Conservation (phyloP, 306 rosid genomes). For the Prinsepia uniflora region DNA sequence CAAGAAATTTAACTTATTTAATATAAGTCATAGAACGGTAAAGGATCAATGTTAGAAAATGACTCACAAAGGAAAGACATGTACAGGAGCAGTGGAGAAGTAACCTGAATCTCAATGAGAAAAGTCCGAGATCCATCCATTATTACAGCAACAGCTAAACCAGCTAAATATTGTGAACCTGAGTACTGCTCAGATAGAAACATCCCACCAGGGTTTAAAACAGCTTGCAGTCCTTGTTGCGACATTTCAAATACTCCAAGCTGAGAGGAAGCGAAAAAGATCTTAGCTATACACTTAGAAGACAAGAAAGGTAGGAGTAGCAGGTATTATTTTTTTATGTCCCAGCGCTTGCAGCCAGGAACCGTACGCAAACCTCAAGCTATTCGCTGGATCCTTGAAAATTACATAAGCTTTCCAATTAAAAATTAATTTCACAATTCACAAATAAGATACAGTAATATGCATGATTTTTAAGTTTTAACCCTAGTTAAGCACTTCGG, state of each 20-base stretch:
- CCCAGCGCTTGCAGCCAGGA: too few species aligned
- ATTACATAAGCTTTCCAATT: background rate
- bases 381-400: background rate
- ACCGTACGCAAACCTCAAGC: too few species aligned
- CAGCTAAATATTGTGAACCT: conserved; percentile 70
- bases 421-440: background rate
- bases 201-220: conserved; percentile 71
- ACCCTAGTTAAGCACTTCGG: background rate
- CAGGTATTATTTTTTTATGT: too few species aligned
- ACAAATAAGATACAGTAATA: background rate
- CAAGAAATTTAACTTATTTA: background rate
- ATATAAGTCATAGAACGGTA: background rate
- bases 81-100: conserved; percentile 6
- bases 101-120: conserved; percentile 89
- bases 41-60: background rate
- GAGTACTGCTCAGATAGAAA: conserved; percentile 64
- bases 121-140: conserved; percentile 94
- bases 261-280: conserved; percentile 37
- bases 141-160: conserved; percentile 75
- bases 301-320: background rate
- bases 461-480: too few species aligned
- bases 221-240: conserved; percentile 62
- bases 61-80: background rate
- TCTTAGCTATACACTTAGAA: background rate
- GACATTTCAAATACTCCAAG: conserved; percentile 96